phyloP scores from a whole-genome alignment of 306 rosid species.

The Crataegus laevigata region DNA sequence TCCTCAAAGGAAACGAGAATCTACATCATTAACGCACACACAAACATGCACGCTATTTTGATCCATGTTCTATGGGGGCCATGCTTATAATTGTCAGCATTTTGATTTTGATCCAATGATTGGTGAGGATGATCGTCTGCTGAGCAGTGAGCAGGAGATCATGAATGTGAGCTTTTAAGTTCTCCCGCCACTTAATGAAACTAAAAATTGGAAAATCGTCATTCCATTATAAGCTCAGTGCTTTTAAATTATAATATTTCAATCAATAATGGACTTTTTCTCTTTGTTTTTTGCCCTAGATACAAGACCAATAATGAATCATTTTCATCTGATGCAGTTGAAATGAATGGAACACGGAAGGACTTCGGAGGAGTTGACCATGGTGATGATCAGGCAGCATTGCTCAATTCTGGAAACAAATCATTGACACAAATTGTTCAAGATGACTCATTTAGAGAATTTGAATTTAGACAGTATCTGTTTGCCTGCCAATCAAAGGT shows the following conservation, averaged over 20 bases:
- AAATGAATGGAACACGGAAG: slow-evolving; percentile 61
- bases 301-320: slow-evolving; percentile 5
- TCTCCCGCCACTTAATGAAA: not conserved
- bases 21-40: not conserved
- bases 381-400: slow-evolving; percentile 90
- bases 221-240: not conserved
- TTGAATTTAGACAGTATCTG: slow-evolving; percentile 93
- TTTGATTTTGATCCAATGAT: not conserved
- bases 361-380: slow-evolving; percentile 83
- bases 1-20: not conserved
- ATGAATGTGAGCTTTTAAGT: not conserved
- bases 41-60: not conserved
- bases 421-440: slow-evolving; percentile 83
- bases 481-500: slow-evolving; percentile 96
- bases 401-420: slow-evolving; percentile 72
- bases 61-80: not conserved
- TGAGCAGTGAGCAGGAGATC: not conserved
- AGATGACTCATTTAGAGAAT: slow-evolving; percentile 95
- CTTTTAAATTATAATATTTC: not conserved
- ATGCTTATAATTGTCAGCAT: not conserved
- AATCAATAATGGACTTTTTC: not conserved
- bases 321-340: slow-evolving; percentile 43
- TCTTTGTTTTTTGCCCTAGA: not conserved
- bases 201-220: not conserved
- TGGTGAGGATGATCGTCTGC: not conserved